Percentiles rank a stretch among this genome's conserved stretches.
Evolutionary conservation across 2,329 filamentous ascomycete species (phyloP).

Genomic region (Tolypocladium sp.): DNA sequence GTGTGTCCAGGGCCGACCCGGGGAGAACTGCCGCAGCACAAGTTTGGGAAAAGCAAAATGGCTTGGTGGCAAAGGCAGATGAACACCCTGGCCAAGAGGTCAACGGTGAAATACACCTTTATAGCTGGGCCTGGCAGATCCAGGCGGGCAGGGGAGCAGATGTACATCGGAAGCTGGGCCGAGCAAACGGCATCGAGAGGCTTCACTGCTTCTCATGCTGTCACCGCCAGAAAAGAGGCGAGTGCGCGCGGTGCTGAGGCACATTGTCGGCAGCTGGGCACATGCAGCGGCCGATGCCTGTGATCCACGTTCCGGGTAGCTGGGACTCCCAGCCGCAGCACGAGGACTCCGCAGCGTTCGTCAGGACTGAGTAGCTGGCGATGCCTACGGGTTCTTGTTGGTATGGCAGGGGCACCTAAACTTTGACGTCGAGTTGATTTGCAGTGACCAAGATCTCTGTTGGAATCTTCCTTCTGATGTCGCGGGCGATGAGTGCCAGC

Average conservation of each 20-base stretch:
- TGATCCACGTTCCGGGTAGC: constrained; percentile 3
- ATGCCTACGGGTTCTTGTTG: not conserved
- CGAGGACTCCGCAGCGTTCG: not conserved
- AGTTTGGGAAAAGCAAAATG: not conserved
- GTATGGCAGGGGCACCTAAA: not conserved
- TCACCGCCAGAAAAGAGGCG: not conserved
- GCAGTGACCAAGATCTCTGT: too few species aligned
- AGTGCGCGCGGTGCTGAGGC: not conserved
- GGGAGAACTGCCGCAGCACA: not conserved
- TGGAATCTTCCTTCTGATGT: not conserved
- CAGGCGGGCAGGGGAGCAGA: not conserved
- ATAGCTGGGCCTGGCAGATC: not conserved
- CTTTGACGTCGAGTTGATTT: not conserved
- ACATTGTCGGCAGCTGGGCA: not conserved
- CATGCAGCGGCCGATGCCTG: not conserved
- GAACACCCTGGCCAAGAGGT: not conserved
- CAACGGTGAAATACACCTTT: not conserved
- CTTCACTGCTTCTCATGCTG: not conserved
- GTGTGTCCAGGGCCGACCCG: not conserved
- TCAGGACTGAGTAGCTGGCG: not conserved
- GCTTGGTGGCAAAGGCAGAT: not conserved
- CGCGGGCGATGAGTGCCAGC: not conserved
- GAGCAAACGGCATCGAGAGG: not conserved
- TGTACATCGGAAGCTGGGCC: not conserved
- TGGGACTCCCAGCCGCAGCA: not conserved